phyloP scores from a whole-genome alignment of 2,329 filamentous ascomycete genomes.

The Calonectria hongkongensis region DNA sequence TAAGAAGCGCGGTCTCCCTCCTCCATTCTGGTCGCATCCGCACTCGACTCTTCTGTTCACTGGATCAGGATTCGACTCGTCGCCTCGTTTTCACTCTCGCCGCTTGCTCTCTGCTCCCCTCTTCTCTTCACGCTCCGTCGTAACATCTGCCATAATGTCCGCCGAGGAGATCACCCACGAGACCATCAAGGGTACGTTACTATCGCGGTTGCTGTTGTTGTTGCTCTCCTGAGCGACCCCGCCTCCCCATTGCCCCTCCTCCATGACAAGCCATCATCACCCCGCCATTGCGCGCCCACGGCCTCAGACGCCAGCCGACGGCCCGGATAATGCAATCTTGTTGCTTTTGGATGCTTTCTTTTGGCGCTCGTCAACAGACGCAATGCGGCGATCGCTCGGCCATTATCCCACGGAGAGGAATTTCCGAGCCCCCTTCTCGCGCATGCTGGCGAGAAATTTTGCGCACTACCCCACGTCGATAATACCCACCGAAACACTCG shows the following conservation, averaged over 20 bases:
- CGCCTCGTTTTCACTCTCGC: constrained; percentile 39
- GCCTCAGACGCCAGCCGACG: constrained; percentile 8
- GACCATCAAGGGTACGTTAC: constrained; percentile 81
- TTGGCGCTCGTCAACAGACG: background rate
- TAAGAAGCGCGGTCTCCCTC: constrained; percentile 52
- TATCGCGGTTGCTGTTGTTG: constrained; percentile 33
- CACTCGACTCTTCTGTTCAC: constrained; percentile 37
- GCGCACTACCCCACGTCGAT: constrained; percentile 17
- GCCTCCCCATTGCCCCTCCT: constrained; percentile 51
- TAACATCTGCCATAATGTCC: constrained; percentile 70
- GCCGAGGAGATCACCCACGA: constrained; percentile 80
- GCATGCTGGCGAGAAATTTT: constrained; percentile 28
- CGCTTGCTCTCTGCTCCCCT: constrained; percentile 34
- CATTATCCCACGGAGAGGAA: background rate
- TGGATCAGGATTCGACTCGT: constrained; percentile 44
- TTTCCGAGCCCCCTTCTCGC: constrained; percentile 6
- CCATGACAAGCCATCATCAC: constrained; percentile 48
- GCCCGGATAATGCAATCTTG: constrained; percentile 8
- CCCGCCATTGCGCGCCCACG: constrained; percentile 5
- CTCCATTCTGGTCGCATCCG: constrained; percentile 45
- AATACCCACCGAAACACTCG: constrained; percentile 22
- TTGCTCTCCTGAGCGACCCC: constrained; percentile 44
- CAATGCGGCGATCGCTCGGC: background rate
- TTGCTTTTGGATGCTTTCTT: background rate
- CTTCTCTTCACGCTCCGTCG: constrained; percentile 40